Percentiles rank a stretch among this genome's conserved stretches.
Conservation (phyloP, 2,329 filamentous ascomycete genomes). For the Gnomoniopsis sp. region DNA sequence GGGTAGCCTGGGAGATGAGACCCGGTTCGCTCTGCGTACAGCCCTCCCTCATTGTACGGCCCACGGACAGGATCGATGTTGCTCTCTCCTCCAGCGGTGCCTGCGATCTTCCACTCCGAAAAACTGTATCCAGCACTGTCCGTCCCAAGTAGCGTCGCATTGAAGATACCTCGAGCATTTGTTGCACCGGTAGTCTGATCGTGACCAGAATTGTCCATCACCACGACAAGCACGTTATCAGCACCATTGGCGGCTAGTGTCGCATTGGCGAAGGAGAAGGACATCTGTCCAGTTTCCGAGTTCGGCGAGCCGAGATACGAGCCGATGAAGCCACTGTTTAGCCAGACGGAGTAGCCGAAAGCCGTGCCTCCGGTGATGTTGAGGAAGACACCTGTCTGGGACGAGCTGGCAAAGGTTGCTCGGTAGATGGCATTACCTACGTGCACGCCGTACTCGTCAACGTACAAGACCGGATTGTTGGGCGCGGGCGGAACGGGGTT, state of each 20-base stretch:
- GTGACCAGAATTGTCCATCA: conserved; percentile 60
- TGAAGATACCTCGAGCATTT: conserved; percentile 49
- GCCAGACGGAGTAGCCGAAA: conserved; percentile 55
- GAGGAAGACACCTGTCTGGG: conserved; percentile 43
- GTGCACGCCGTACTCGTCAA: conserved; percentile 55
- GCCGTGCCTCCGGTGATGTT: conserved; percentile 51
- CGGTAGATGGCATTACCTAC: conserved; percentile 52
- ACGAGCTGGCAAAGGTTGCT: conserved; percentile 42
- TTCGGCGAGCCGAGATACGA: conserved; percentile 50
- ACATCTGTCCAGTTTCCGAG: conserved; percentile 31
- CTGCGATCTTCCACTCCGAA: conserved; percentile 55
- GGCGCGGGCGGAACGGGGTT: conserved; percentile 44
- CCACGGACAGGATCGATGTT: conserved; percentile 54
- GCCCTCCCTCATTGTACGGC: conserved; percentile 54
- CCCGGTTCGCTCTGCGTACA: conserved; percentile 55
- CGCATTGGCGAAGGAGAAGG: conserved; percentile 48
- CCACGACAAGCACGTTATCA: conserved; percentile 49
- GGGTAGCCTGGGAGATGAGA: conserved; percentile 57
- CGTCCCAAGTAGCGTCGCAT: conserved; percentile 44
- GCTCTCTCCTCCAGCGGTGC: conserved; percentile 49
- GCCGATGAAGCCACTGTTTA: conserved; percentile 55
- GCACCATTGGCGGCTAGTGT: conserved; percentile 34
- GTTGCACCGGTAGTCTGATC: conserved; percentile 47
- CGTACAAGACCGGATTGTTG: conserved; percentile 53
- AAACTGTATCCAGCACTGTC: conserved; percentile 33